phyloP scores from a whole-genome alignment of 1,284 basidiomycete genomes.

The Golubevia pallescens region DNA sequence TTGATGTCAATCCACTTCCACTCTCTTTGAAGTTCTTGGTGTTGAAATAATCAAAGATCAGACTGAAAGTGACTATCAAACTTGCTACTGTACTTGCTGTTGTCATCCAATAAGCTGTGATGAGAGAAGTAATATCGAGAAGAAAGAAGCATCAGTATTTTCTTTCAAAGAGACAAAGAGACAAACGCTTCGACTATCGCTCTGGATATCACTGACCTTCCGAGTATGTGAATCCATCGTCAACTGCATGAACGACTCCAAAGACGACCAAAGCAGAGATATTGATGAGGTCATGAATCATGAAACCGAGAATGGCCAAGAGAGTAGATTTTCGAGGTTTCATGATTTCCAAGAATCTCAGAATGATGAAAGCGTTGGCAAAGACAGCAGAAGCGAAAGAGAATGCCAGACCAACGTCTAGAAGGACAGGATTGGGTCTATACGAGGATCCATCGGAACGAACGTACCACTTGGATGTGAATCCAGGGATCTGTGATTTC shows the following conservation, averaged over 20 bases:
- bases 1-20: constrained; percentile 79
- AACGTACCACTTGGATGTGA: constrained; percentile 45
- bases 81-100: constrained; percentile 77
- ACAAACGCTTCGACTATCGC: constrained; percentile 59
- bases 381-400: constrained; percentile 75
- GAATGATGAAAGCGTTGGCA: constrained; percentile 75
- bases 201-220: constrained; percentile 9
- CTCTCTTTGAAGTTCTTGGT: constrained; percentile 74
- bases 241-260: constrained; percentile 71
- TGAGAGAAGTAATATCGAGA: constrained; percentile 22
- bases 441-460: constrained; percentile 31
- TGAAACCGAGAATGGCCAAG: constrained; percentile 72
- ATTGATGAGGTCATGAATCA: constrained; percentile 77
- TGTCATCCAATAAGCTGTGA: constrained; percentile 80
- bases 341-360: constrained; percentile 72
- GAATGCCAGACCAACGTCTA: constrained; percentile 71
- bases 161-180: constrained; percentile 72
- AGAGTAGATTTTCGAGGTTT: constrained; percentile 69
- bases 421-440: constrained; percentile 66
- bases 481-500: constrained; percentile 12
- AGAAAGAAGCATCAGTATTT: constrained; percentile 7
- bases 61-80: constrained; percentile 73
- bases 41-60: constrained; percentile 72
- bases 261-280: constrained; percentile 72
- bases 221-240: constrained; percentile 68